Conservation (phyloP, 108 stramenopile species). For the Schizochytrium sp. region DNA sequence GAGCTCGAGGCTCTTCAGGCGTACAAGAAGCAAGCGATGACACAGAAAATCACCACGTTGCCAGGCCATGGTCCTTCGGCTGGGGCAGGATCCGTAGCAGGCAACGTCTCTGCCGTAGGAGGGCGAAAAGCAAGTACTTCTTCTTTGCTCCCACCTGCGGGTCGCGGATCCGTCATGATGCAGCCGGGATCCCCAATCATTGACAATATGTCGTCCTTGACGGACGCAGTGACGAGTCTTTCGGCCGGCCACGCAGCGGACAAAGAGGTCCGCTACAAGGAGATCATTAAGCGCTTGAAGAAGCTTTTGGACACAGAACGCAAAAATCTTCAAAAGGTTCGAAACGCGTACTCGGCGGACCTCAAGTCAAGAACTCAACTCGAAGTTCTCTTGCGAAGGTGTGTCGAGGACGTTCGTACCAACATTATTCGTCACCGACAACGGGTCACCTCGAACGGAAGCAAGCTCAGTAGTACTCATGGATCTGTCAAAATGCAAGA, state of each 20-base stretch:
- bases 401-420: conserved; percentile 45
- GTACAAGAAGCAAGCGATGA: conserved; percentile 29
- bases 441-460: not conserved
- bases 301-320: conserved; percentile 46
- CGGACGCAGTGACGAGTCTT: not conserved
- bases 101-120: too few species aligned
- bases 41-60: not conserved
- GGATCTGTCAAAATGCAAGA: not conserved
- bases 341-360: conserved; percentile 33
- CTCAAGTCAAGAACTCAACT: conserved; percentile 39
- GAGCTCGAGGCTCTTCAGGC: conserved; percentile 24
- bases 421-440: conserved; percentile 21
- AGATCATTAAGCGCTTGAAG: conserved; percentile 48
- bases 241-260: not conserved
- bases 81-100: not conserved
- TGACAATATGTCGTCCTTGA: not conserved
- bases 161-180: not conserved
- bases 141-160: not conserved
- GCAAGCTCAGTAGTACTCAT: too few species aligned
- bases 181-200: not conserved
- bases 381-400: conserved; percentile 35
- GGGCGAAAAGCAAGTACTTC: not conserved
- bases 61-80: not conserved
- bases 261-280: conserved; percentile 35
- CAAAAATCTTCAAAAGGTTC: conserved; percentile 29